Conservation (phyloP, 2,329 filamentous ascomycete genomes). For the Trichoderma endophyticum region DNA sequence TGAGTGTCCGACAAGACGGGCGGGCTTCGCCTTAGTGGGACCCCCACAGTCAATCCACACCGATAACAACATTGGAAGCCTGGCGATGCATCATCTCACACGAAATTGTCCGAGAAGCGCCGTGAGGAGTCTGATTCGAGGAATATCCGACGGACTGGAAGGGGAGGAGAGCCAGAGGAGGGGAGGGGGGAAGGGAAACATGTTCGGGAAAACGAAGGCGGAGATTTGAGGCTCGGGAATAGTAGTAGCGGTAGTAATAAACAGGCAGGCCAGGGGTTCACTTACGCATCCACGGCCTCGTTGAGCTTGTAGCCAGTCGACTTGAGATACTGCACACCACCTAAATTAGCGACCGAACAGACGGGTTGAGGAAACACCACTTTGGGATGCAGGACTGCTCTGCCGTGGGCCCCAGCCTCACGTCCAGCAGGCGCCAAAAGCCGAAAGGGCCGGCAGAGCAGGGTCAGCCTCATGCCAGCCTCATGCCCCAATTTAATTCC, state of each 20-base stretch:
- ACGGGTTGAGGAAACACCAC: conserved; percentile 11
- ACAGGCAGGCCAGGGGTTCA: conserved; percentile 26
- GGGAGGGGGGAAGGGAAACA: not conserved
- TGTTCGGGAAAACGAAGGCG: conserved; percentile 5
- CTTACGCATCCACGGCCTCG: conserved; percentile 57
- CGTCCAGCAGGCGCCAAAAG: conserved; percentile 10
- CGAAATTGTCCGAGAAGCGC: conserved; percentile 28
- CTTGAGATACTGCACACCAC: conserved; percentile 44
- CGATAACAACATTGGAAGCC: conserved; percentile 20
- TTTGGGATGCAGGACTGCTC: conserved; percentile 4
- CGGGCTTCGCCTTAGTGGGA: conserved; percentile 31
- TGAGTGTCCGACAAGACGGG: conserved; percentile 28
- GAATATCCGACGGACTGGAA: conserved; percentile 15
- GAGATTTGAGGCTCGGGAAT: not conserved
- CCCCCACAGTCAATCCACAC: conserved; percentile 30
- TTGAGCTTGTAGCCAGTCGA: conserved; percentile 49
- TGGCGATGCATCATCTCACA: conserved; percentile 21
- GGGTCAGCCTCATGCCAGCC: conserved; percentile 16
- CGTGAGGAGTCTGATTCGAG: conserved; percentile 14
- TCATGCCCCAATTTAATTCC: conserved; percentile 15
- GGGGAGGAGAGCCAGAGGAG: not conserved
- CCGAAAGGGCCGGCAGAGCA: conserved; percentile 9
- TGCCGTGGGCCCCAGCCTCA: conserved; percentile 10
- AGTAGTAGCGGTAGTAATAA: not conserved
- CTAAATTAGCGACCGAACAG: conserved; percentile 10